Evolutionary conservation across 75 land plant genomes (phyloP).

Genomic region (Pseudotsuga menziesii): DNA sequence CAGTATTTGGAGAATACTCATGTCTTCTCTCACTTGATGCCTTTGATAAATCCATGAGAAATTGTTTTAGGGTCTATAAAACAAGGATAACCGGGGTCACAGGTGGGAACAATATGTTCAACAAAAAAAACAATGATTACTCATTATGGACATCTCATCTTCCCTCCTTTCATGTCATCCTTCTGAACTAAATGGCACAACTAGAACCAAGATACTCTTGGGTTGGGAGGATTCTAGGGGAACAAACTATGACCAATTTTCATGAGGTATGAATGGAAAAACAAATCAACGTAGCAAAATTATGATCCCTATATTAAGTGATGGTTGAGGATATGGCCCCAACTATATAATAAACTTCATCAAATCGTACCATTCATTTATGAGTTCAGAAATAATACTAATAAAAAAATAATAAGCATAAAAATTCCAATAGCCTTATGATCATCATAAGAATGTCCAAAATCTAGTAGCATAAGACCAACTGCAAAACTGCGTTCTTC

Average conservation of each 20-base stretch:
- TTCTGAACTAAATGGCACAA: slow-evolving; percentile 25
- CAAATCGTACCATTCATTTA: slow-evolving; percentile 65
- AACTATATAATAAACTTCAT: slow-evolving; percentile 41
- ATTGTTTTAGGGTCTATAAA: slow-evolving; percentile 10
- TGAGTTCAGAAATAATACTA: slow-evolving; percentile 40
- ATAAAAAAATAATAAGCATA: slow-evolving; percentile 43
- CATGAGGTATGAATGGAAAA: slow-evolving; percentile 51
- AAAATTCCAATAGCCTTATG: slow-evolving; percentile 26
- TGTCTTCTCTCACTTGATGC: slow-evolving; percentile 10
- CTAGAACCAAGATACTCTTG: slow-evolving; percentile 29
- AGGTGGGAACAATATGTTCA: slow-evolving; percentile 29
- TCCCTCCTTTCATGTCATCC: slow-evolving; percentile 5
- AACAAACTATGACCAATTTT: slow-evolving; percentile 34
- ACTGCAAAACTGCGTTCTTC: slow-evolving; percentile 42
- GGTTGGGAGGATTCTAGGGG: slow-evolving; percentile 23
- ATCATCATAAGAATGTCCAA: slow-evolving; percentile 12
- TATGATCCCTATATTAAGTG: slow-evolving; percentile 40
- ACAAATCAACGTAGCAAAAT: slow-evolving; percentile 34
- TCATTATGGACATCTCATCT: slow-evolving; percentile 5
- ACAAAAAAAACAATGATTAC: slow-evolving; percentile 10
- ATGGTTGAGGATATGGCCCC: slow-evolving; percentile 33
- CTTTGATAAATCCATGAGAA: background rate
- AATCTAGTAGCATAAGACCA: slow-evolving; percentile 25
- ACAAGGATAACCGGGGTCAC: slow-evolving; percentile 29
- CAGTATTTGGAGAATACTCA: slow-evolving; percentile 2